phyloP scores from a whole-genome alignment of 192 early-diverging fungal genomes.

The Jimgerdemannia lactiflua region DNA sequence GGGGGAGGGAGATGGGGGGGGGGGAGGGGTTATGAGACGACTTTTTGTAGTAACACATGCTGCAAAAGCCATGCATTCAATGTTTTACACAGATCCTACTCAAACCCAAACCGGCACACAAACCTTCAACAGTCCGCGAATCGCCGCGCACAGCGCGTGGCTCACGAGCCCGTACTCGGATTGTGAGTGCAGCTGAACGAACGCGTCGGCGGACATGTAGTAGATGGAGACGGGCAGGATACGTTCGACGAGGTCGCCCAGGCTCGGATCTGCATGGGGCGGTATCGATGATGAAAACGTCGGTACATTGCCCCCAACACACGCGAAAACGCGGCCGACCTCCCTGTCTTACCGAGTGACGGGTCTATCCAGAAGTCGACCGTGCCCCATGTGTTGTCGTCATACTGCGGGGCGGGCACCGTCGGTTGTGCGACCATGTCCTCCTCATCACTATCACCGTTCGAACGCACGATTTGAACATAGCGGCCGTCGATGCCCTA shows the following conservation, averaged over 20 bases:
- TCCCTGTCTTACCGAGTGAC: slow-evolving; percentile 38
- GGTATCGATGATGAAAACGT: not conserved
- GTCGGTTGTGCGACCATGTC: slow-evolving; percentile 34
- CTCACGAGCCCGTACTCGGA: slow-evolving; percentile 84
- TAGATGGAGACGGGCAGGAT: slow-evolving; percentile 78
- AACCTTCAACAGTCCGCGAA: slow-evolving; percentile 70
- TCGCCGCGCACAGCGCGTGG: slow-evolving; percentile 88
- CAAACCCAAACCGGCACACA: not conserved
- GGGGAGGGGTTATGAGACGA: not conserved
- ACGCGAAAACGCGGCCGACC: too few species aligned
- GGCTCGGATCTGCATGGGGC: slow-evolving; percentile 46
- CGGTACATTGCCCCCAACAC: not conserved
- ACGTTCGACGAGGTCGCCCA: slow-evolving; percentile 71
- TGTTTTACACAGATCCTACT: too few species aligned
- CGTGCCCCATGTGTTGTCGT: slow-evolving; percentile 17
- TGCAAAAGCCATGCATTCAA: not conserved
- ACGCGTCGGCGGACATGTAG: slow-evolving; percentile 73
- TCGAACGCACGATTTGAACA: slow-evolving; percentile 41
- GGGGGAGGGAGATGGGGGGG: too few species aligned
- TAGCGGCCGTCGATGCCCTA: slow-evolving; percentile 84
- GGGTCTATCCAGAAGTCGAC: slow-evolving; percentile 39
- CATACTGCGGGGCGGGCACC: not conserved
- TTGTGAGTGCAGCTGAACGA: slow-evolving; percentile 67
- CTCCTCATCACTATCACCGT: slow-evolving; percentile 39
- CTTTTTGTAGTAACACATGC: not conserved